Conservation (phyloP, 163 green algal species). For the Scenedesmus sp. region DNA sequence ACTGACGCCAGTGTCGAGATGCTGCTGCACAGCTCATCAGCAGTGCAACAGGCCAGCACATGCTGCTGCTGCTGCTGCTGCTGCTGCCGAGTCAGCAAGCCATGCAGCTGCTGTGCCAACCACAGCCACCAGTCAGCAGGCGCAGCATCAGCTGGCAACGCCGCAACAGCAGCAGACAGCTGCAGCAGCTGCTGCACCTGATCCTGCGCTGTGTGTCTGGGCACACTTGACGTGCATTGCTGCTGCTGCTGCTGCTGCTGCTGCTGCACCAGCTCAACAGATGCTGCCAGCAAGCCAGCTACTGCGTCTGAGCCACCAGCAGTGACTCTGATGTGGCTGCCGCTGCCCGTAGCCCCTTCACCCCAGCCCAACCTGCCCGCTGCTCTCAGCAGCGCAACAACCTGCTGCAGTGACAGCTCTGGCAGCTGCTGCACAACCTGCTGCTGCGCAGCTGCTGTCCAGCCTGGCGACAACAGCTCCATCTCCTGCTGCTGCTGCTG, state of each 20-base stretch:
- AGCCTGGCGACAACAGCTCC: not conserved
- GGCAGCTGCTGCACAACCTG: conserved; percentile 32
- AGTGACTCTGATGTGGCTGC: not conserved
- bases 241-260: conserved; percentile 20
- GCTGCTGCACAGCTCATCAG: not conserved
- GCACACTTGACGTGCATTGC: not conserved
- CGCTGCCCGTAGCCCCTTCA: not conserved
- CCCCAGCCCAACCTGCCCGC: conserved; percentile 6
- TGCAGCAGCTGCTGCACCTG: not conserved
- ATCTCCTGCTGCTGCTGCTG: conserved; percentile 15
- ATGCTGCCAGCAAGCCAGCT: conserved; percentile 2
- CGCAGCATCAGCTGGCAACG: not conserved
- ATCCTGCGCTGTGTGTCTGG: not conserved
- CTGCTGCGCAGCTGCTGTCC: conserved; percentile 34
- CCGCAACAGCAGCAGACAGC: not conserved
- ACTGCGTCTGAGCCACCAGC: not conserved
- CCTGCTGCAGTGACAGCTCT: not conserved
- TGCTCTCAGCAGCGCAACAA: conserved; percentile 1
- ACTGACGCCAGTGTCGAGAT: not conserved
- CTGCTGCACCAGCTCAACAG: not conserved
- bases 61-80: conserved; percentile 17
- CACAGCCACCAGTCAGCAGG: conserved; percentile 15
- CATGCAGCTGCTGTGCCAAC: not conserved
- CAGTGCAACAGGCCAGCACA: not conserved
- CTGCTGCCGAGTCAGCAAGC: not conserved